Conservation (phyloP, 768 basidiomycete genomes). For the Amanita molliuscula region DNA sequence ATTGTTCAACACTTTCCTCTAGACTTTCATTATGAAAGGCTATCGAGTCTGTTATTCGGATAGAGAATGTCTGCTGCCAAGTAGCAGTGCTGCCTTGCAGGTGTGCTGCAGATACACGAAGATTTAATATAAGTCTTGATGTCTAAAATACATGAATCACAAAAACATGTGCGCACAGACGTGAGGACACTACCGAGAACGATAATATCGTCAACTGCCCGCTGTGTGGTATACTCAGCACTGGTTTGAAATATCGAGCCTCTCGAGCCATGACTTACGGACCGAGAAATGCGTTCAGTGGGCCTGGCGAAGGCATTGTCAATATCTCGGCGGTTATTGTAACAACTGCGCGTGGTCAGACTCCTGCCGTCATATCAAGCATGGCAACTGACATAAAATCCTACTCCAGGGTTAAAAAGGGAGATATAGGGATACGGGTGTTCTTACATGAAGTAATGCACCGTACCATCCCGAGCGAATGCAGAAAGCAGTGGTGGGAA, state of each 20-base stretch:
- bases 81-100: not conserved
- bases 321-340: not conserved
- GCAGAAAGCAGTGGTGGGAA: not conserved
- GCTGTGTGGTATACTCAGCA: not conserved
- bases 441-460: constrained; percentile 1
- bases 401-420: not conserved
- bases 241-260: not conserved
- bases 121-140: not conserved
- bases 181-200: not conserved
- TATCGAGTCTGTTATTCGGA: not conserved
- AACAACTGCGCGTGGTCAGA: not conserved
- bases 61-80: not conserved
- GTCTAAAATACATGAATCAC: not conserved
- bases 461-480: not conserved
- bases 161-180: not conserved
- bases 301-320: not conserved
- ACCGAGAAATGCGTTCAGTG: not conserved
- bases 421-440: not conserved
- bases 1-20: not conserved
- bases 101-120: not conserved
- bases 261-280: not conserved
- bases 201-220: not conserved
- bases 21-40: not conserved
- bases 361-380: not conserved
- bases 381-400: not conserved